Base-by-base conservation (phyloP, 345 rosid species). In the Sisymbrium altissimum region DNA sequence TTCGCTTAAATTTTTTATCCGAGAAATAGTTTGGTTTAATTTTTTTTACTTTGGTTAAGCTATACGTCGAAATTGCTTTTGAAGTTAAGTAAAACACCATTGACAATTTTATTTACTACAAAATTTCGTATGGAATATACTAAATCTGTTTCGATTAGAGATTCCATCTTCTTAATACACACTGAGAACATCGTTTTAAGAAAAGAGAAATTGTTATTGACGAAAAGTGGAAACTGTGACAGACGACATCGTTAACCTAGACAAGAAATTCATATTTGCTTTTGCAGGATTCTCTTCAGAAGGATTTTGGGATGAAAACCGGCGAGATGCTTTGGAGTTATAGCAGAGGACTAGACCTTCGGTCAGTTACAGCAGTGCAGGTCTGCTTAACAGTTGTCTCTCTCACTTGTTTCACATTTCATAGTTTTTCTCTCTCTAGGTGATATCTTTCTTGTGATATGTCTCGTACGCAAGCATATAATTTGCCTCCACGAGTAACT, bases 271-370 rank as follows among this genome's bases (percentile, higher is more conserved):
- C 7, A 5, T 4, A 19, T 9, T n/a, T 52, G n/a, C 17, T 62
- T 81, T 53, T 74, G 46, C 75, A 93, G 98, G 92, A 86, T 17
- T 68, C 84, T 67, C 93, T 94, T 71, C 95, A 85, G 72, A 94
- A 83, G 79, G 95, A 88, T 70, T 94, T 87, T 71, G 98, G 98
- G 76, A 50, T 44, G 52, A 94, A 89, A 87, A 94, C 96, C 48
- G 97, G 98, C 58, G 98, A 94, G 79, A 94, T 94, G 97, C 81
- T 94, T 48, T 94, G 97, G 97, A 91, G 86, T 70, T 88, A 88
- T 79, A 82, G 97, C 66, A 86, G 97, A 84, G 98, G 98, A 73
- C 55, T 89, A 40, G 97, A 91, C 80, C 84, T 81, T 78, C 89
- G 93, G 61, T 74, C 81, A 64, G 97, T 94, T 64, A 93, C 87